Conservation (phyloP, 495 filamentous ascomycete species). For the Xylaria venustula region DNA sequence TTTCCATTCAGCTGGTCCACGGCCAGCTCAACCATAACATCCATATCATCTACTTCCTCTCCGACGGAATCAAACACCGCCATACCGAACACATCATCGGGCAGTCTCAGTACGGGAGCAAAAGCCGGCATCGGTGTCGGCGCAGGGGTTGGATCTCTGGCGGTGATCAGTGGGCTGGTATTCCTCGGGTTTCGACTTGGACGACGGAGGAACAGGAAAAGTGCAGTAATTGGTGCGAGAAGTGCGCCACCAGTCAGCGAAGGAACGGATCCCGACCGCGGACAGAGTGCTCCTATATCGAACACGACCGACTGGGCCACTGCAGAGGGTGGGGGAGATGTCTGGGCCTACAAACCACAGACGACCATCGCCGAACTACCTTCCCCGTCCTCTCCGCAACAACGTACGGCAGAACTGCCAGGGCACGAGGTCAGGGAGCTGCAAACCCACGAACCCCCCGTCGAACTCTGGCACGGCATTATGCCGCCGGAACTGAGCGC, state of each 20-base stretch:
- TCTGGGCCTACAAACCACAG: constrained; percentile 6
- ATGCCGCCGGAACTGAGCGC: constrained; percentile 21
- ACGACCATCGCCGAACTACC: not conserved
- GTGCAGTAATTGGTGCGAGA: not conserved
- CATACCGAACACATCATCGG: not conserved
- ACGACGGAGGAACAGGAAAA: not conserved
- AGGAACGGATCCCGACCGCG: not conserved
- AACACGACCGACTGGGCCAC: not conserved
- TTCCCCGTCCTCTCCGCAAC: not conserved
- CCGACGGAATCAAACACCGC: not conserved
- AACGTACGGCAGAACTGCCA: not conserved
- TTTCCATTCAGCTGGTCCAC: no score
- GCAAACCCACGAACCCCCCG: constrained; percentile 17
- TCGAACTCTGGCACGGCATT: constrained; percentile 16
- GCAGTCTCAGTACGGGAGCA: constrained; percentile 18
- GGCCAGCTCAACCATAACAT: not conserved
- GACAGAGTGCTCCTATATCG: not conserved
- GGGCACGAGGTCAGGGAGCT: constrained; percentile 9
- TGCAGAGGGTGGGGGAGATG: not conserved
- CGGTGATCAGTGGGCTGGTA: constrained; percentile 15
- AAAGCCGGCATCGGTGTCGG: constrained; percentile 31
- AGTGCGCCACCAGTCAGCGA: not conserved
- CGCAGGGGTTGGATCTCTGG: constrained; percentile 13
- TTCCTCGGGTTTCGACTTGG: constrained; percentile 23
- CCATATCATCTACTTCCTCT: not conserved